Percentiles rank a stretch among this genome's conserved stretches.
Conservation (phyloP, 495 filamentous ascomycete species). For the Podospora pseudocomata region DNA sequence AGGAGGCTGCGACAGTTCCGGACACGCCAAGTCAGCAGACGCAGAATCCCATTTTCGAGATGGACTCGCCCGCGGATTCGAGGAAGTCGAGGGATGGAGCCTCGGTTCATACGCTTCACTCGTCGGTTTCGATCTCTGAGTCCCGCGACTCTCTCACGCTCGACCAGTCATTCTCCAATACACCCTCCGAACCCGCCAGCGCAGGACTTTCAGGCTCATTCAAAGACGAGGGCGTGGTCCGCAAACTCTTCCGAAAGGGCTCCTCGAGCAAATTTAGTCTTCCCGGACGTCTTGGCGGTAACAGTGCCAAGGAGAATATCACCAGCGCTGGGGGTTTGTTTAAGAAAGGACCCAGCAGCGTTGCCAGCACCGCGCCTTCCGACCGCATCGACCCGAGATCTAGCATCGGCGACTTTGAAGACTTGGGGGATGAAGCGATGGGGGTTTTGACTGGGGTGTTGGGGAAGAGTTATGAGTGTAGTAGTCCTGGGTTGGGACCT, state of each 20-base stretch:
- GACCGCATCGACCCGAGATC: constrained; percentile 42
- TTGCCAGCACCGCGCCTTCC: constrained; percentile 42
- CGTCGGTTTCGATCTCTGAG: constrained; percentile 49
- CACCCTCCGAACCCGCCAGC: constrained; percentile 57
- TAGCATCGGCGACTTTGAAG: constrained; percentile 48
- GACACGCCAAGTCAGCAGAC: constrained; percentile 15
- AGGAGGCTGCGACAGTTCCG: constrained; percentile 12
- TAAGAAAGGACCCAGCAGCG: constrained; percentile 57
- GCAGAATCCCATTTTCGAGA: constrained; percentile 16
- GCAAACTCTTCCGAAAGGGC: constrained; percentile 73
- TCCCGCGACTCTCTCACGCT: constrained; percentile 66
- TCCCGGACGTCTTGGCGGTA: constrained; percentile 60
- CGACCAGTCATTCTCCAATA: constrained; percentile 63
- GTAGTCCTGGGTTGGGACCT: constrained; percentile 41
- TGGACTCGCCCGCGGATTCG: constrained; percentile 58
- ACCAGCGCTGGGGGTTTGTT: constrained; percentile 42
- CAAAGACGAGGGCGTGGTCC: constrained; percentile 55
- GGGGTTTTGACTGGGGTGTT: constrained; percentile 17
- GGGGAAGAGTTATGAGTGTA: constrained; percentile 46
- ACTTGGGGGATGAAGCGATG: constrained; percentile 37
- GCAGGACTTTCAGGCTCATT: constrained; percentile 35
- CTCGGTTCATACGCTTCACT: constrained; percentile 57
- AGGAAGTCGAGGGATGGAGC: constrained; percentile 54
- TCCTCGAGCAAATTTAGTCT: constrained; percentile 76
- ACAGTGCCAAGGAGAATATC: constrained; percentile 33